A percentile compares a stretch with the other conserved stretches of the same genome.
Conservation (phyloP, 257 asterid genomes). For the Solanum lycopersicoides region DNA sequence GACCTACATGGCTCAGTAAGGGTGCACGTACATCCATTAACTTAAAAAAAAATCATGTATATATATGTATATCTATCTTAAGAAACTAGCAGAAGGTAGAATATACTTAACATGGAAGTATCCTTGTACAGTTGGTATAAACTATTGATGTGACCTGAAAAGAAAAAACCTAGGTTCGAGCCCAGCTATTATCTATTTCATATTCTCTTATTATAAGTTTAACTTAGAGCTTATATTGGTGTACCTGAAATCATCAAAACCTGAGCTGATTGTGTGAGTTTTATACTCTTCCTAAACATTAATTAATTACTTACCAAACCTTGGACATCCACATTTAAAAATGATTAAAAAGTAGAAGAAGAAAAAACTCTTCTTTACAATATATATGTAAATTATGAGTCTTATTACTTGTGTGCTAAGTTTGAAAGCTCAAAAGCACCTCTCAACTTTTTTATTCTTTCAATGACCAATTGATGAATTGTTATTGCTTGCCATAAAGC, state of each 20-base stretch:
- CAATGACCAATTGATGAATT: background rate
- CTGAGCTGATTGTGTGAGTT: background rate
- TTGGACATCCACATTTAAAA: background rate
- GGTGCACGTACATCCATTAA: too few species aligned
- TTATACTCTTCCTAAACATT: background rate
- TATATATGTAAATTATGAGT: background rate
- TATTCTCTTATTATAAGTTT: too few species aligned
- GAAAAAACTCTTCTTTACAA: background rate
- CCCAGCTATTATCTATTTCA: too few species aligned
- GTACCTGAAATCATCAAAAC: too few species aligned
- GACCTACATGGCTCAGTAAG: too few species aligned
- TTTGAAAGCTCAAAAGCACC: background rate
- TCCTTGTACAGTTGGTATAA: too few species aligned
- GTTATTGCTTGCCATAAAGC: background rate
- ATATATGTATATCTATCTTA: too few species aligned
- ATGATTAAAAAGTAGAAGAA: background rate
- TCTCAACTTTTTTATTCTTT: background rate
- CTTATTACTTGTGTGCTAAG: background rate
- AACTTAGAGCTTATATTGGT: too few species aligned
- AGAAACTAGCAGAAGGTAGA: accelerated
- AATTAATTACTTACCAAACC: background rate
- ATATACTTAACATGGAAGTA: too few species aligned
- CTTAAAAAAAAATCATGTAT: accelerated
- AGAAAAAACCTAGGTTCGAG: too few species aligned
- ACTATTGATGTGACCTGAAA: too few species aligned